Evolutionary conservation across 2,329 filamentous ascomycete species (phyloP).

Genomic region (Chaetoscypha palmicola): DNA sequence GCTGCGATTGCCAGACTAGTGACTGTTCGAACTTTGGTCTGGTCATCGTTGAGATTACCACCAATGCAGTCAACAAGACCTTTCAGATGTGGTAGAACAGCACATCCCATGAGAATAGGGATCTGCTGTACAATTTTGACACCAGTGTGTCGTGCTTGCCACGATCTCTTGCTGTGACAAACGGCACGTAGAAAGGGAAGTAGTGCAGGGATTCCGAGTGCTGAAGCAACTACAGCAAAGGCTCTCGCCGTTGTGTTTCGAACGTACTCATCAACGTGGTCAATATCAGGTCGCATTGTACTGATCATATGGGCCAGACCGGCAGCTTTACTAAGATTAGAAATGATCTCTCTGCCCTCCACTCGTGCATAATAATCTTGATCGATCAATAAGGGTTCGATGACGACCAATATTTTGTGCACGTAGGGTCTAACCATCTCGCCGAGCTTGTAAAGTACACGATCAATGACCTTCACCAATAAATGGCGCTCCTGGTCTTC

Average conservation of each 20-base stretch:
- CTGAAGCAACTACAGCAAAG: constrained; percentile 94
- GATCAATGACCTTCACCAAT: constrained; percentile 97
- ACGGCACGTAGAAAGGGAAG: constrained; percentile 93
- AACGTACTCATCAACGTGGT: constrained; percentile 97
- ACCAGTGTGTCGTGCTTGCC: constrained; percentile 95
- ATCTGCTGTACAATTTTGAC: constrained; percentile 99
- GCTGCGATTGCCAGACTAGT: constrained; percentile 93
- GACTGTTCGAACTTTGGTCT: constrained; percentile 95
- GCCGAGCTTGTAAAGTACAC: constrained; percentile 96
- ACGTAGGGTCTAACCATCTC: constrained; percentile 93
- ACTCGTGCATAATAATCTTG: constrained; percentile 99
- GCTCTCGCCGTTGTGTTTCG: constrained; percentile 95
- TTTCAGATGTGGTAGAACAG: constrained; percentile 89
- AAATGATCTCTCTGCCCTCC: constrained; percentile 97
- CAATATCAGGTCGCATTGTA: constrained; percentile 97
- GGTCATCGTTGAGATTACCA: constrained; percentile 92
- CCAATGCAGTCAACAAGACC: constrained; percentile 94
- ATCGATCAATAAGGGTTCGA: constrained; percentile 97
- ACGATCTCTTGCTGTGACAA: constrained; percentile 97
- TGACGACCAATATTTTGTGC: constrained; percentile 97
- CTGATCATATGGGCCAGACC: constrained; percentile 98
- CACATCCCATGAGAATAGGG: constrained; percentile 96
- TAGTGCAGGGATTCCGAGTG: constrained; percentile 88
- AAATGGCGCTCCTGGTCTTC: constrained; percentile 98
- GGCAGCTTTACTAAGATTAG: constrained; percentile 92